A percentile compares a stretch with the other conserved stretches of the same genome.
phyloP scores from a whole-genome alignment of 2,329 filamentous ascomycete genomes.

The Talaromyces sp. region DNA sequence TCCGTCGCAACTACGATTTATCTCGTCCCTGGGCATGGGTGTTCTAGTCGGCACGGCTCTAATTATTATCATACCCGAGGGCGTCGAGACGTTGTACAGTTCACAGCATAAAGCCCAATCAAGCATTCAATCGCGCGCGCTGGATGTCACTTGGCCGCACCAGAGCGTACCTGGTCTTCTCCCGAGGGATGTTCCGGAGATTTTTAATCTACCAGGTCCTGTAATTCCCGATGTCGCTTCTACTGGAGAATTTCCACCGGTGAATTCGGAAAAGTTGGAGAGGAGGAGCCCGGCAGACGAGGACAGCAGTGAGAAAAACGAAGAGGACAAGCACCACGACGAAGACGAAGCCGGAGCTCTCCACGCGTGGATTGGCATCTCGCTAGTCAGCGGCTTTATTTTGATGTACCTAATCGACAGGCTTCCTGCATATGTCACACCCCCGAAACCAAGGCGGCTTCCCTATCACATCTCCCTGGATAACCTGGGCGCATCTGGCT shows the following conservation, averaged over 20 bases:
- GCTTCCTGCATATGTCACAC: conserved; percentile 66
- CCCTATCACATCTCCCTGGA: conserved; percentile 85
- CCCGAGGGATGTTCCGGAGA: conserved; percentile 7
- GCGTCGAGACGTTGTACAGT: conserved; percentile 80
- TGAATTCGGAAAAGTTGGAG: conserved; percentile 1
- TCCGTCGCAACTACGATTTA: conserved; percentile 76
- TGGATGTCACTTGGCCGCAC: conserved; percentile 24
- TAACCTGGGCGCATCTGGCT: conserved; percentile 61
- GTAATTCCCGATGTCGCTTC: conserved; percentile 16
- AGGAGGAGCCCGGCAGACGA: conserved; percentile 4
- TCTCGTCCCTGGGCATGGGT: conserved; percentile 88
- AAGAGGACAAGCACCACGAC: conserved; percentile 19
- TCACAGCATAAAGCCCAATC: conserved; percentile 34
- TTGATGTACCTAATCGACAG: conserved; percentile 96
- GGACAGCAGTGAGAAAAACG: conserved; percentile 8
- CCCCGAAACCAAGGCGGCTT: conserved; percentile 57
- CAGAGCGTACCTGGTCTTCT: conserved; percentile 1
- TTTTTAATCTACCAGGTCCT: conserved; percentile 22
- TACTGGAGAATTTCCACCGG: not conserved
- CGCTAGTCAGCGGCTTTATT: conserved; percentile 81
- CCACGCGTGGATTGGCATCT: conserved; percentile 77
- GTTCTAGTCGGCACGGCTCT: conserved; percentile 91
- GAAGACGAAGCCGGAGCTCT: conserved; percentile 45
- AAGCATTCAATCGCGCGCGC: conserved; percentile 23
- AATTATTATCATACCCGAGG: conserved; percentile 96